A percentile compares a stretch with the other conserved stretches of the same genome.
These are phyloP conservation scores for Kandelia obovata DNA, from an alignment of 345 rosid genomes.

Conservation along the genomic window DNA sequence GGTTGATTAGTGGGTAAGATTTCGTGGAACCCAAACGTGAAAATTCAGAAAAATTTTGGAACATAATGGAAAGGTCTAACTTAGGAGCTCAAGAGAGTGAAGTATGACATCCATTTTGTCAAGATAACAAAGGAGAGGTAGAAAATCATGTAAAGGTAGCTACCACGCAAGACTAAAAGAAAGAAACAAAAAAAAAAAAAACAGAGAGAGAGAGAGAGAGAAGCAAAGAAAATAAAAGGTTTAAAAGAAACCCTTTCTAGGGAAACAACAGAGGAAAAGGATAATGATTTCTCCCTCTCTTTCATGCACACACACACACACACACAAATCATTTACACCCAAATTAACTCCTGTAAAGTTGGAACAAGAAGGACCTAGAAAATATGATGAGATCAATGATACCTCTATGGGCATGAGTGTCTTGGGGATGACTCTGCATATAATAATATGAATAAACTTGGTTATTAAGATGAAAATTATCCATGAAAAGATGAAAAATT, in stretches of 20 bases:
- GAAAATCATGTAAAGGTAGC: slow-evolving; percentile 37
- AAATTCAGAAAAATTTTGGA: slow-evolving; percentile 14
- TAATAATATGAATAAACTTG: slow-evolving; percentile 32
- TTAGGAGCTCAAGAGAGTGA: slow-evolving; percentile 27
- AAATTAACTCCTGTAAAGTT: neutral
- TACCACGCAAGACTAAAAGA: slow-evolving; percentile 30
- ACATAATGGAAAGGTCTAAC: slow-evolving; percentile 6
- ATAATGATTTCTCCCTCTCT: neutral
- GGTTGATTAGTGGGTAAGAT: neutral
- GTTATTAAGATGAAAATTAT: neutral
- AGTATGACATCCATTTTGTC: slow-evolving; percentile 22
- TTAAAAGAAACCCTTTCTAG: neutral
- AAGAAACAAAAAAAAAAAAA: neutral
- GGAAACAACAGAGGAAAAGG: neutral
- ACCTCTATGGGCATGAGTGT: slow-evolving; percentile 37
- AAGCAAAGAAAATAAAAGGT: neutral
- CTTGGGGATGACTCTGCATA: slow-evolving; percentile 30
- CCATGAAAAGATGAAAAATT: slow-evolving; percentile 5
- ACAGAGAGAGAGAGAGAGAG: neutral
- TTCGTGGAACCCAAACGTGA: slow-evolving; percentile 1
- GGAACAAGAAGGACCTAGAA: neutral
- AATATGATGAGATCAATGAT: slow-evolving; percentile 12
- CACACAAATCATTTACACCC: neutral
- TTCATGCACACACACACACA: neutral
- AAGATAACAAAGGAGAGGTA: slow-evolving; percentile 58